A percentile compares a stretch with the other conserved stretches of the same genome.
These are phyloP conservation scores for Ochetophila trinervis DNA, from an alignment of 306 rosid genomes.

Conservation along the genomic window DNA sequence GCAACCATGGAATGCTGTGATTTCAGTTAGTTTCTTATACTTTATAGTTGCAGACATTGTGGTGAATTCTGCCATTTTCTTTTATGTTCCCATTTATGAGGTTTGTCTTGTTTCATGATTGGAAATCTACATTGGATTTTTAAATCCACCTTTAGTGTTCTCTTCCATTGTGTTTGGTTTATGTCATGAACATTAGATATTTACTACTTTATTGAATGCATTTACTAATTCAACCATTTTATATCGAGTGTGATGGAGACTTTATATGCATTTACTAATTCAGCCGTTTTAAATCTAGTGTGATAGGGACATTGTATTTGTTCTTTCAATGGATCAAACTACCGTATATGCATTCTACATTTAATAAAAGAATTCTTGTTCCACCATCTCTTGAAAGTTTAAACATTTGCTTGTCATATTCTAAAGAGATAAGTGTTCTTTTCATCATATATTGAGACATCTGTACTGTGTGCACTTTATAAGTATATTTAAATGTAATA, in stretches of 20 bases:
- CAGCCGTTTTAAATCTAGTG: neutral
- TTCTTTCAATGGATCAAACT: neutral
- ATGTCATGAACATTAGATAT: too few species aligned
- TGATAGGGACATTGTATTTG: neutral
- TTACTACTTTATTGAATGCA: neutral
- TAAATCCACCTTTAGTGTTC: too few species aligned
- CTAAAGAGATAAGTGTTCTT: neutral
- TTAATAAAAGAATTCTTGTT: too few species aligned
- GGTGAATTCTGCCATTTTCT: too few species aligned
- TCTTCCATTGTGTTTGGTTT: too few species aligned
- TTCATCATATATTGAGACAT: neutral
- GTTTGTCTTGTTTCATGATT: too few species aligned
- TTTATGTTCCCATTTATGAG: too few species aligned
- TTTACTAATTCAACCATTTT: neutral
- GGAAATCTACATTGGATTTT: too few species aligned
- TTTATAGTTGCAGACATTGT: too few species aligned
- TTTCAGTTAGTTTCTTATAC: too few species aligned
- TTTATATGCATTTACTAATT: neutral
- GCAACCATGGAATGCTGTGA: too few species aligned
- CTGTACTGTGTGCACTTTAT: neutral
- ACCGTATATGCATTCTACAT: neutral
- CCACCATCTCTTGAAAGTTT: too few species aligned
- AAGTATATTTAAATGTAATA: neutral
- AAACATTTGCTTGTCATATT: neutral
- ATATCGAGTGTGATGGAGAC: neutral